Evolutionary conservation across 2,329 filamentous ascomycete genomes (phyloP).

Genomic region (Aaosphaeria arxii): DNA sequence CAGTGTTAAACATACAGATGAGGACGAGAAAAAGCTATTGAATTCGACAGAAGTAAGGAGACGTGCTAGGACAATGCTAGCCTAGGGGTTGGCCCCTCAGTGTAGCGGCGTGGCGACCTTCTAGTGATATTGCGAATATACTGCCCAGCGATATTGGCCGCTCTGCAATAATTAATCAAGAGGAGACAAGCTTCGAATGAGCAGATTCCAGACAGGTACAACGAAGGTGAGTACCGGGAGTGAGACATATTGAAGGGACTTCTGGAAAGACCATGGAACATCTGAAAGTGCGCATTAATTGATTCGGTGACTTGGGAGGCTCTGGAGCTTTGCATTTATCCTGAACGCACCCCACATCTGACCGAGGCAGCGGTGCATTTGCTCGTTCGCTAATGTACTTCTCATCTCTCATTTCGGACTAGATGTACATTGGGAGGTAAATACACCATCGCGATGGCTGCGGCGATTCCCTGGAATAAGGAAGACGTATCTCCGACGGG

Average conservation of each 20-base stretch:
- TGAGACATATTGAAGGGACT: constrained; percentile 8
- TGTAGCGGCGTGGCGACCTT: no score
- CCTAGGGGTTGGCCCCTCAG: no score
- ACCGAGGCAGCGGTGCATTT: constrained; percentile 5
- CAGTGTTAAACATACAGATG: no score
- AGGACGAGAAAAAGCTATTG: no score
- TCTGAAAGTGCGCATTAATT: constrained; percentile 20
- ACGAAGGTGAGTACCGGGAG: constrained; percentile 9
- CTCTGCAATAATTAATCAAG: background rate
- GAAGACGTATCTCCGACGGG: no score
- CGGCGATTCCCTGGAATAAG: no score
- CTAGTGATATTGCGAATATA: no score
- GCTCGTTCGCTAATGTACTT: constrained; percentile 6
- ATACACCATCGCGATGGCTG: no score
- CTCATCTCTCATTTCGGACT: background rate
- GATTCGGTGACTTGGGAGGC: constrained; percentile 16
- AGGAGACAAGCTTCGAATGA: constrained; percentile 10
- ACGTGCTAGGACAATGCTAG: no score
- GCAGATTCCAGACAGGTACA: constrained; percentile 11
- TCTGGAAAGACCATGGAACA: constrained; percentile 20
- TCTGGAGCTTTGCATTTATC: constrained; percentile 20
- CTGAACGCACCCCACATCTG: constrained; percentile 13
- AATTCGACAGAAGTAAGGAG: no score
- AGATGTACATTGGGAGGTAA: background rate
- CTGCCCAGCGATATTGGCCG: no score